A percentile compares a stretch with the other conserved stretches of the same genome.
These are phyloP conservation scores for Tylopilus plumbeoviolaceoides DNA, from an alignment of 768 basidiomycete genomes.

Conservation along the genomic window DNA sequence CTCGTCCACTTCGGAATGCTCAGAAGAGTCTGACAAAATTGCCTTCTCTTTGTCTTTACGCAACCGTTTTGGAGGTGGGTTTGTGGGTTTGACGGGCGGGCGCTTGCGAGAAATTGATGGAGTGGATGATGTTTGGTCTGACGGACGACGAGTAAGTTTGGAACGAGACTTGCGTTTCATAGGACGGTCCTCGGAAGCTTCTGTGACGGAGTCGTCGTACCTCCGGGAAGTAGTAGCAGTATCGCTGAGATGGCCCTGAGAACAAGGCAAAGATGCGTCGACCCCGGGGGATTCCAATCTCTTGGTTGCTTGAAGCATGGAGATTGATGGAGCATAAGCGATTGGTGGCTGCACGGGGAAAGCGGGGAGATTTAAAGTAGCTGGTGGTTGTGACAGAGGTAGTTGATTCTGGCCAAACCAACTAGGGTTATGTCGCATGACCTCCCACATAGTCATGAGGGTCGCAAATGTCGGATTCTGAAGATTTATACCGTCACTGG, in stretches of 20 bases:
- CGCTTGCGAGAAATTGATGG: conserved; percentile 23
- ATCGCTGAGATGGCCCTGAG: conserved; percentile 4
- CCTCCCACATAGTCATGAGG: conserved; percentile 30
- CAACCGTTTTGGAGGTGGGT: conserved; percentile 17
- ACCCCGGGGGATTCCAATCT: not conserved
- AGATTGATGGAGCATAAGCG: conserved; percentile 1
- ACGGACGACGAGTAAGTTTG: conserved; percentile 1
- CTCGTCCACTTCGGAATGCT: conserved; percentile 15
- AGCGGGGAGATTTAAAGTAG: not conserved
- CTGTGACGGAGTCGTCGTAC: conserved; percentile 1
- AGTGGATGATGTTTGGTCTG: conserved; percentile 5
- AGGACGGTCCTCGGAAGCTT: conserved; percentile 7
- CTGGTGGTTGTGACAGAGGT: conserved; percentile 13
- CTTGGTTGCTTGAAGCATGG: not conserved
- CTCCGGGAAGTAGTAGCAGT: conserved; percentile 4
- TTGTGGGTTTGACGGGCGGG: conserved; percentile 14
- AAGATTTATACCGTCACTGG: conserved; percentile 10
- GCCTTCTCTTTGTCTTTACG: conserved; percentile 30
- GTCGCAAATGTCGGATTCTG: conserved; percentile 23
- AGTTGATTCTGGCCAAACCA: conserved; percentile 18
- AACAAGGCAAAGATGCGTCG: not conserved
- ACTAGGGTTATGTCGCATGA: conserved; percentile 26
- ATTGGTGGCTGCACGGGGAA: conserved; percentile 5
- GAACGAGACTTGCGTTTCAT: conserved; percentile 2
- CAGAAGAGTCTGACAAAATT: conserved; percentile 15